Conservation (phyloP, 208 protist genomes). For the Trypanosoma theileri region DNA sequence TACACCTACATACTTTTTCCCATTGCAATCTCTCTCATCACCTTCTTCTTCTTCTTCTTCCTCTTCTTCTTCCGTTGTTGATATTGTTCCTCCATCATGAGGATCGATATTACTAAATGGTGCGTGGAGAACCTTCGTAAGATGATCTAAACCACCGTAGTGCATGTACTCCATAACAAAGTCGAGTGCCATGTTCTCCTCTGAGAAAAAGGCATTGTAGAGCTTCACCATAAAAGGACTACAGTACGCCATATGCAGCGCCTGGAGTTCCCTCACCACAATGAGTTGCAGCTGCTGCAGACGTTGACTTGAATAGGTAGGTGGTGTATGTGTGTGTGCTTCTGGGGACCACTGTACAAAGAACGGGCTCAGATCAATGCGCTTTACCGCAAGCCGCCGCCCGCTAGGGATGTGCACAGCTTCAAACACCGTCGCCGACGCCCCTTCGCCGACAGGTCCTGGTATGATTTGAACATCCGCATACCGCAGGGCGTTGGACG, state of each 20-base stretch:
- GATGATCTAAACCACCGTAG: constrained; percentile 72
- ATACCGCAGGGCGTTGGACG: constrained; percentile 57
- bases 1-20: constrained; percentile 40
- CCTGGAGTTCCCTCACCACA: constrained; percentile 79
- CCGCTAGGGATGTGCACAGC: constrained; percentile 69
- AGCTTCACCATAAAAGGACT: constrained; percentile 90
- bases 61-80: constrained; percentile 9
- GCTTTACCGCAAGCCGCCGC: constrained; percentile 75
- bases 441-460: constrained; percentile 53
- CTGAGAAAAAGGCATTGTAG: constrained; percentile 83
- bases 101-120: constrained; percentile 4
- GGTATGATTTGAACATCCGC: constrained; percentile 49
- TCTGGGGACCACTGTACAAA: constrained; percentile 35
- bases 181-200: constrained; percentile 62
- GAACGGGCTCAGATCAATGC: constrained; percentile 68
- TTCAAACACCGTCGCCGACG: constrained; percentile 72
- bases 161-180: constrained; percentile 93
- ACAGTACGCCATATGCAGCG: constrained; percentile 83
- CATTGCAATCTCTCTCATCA: constrained; percentile 30
- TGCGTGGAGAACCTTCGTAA: constrained; percentile 30
- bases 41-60: constrained; percentile 30
- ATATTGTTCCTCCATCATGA: constrained; percentile 3
- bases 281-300: constrained; percentile 67
- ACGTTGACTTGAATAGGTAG: constrained; percentile 18
- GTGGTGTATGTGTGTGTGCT: background rate